Evolutionary conservation across 2,329 filamentous ascomycete genomes (phyloP), one percentile per base, ranked within the genome.

Genomic region (Arachnopeziza araneosa): DNA sequence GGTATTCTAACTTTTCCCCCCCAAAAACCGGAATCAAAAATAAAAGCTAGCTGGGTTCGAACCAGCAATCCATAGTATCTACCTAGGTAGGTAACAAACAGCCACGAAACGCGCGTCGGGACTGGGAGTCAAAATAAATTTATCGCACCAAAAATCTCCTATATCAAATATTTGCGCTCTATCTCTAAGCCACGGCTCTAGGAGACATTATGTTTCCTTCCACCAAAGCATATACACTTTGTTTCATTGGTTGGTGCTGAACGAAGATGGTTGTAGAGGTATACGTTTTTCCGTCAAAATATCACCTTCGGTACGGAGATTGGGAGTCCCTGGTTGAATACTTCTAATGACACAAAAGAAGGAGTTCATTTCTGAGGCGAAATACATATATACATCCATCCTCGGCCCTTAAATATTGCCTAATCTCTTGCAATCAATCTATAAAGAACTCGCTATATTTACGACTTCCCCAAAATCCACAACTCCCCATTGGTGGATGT

Each of bases 401-500:
- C 4, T 44, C 36, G 17, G 17, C 6, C 6, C 10, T 44, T 12
- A 44, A 8, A 44, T 44, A 44, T 44, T 14, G 12, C 10, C 36
- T 19, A 44, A 14, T 44, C 36, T 17, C 17, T 12, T 19, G 12
- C 36, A 44, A 8, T 12, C 36, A 3, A 5, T 14, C 17, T 44
- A 14, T 17, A 44, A 44, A 44, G 12, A 14, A 19, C 17, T 4
- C 6, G 36, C 17, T 14, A 3, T 12, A 44, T 44, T 14, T 44
- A 44, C 3, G 36, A 44, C 50, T 19, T 54, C 56, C 50, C 51
- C 21, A 61, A 55, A 32, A 61, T 21, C 44, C 53, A 66, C 54
- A 66, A 54, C 58, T 66, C 64, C 8, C 58, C 58, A 21, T 44
- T 44, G 6, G 36, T 44, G 17, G 63, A 63, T 6, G 55, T 54